Evolutionary conservation across 495 filamentous ascomycete species (phyloP), one percentile per base, ranked within the genome.

Genomic region (Neurospora discreta): DNA sequence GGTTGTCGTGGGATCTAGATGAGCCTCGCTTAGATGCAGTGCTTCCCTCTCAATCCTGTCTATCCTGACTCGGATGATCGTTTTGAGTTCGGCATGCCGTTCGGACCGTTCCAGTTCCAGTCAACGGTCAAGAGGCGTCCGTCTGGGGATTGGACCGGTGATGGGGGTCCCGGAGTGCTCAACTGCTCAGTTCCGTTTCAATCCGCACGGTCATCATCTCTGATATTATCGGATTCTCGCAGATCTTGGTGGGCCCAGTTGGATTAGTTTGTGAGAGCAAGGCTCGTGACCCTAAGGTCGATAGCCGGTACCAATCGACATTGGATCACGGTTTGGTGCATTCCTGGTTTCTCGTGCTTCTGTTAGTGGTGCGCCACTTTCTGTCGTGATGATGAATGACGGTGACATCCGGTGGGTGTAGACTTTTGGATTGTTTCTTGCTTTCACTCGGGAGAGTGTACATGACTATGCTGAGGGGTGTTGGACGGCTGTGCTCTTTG

Each of bases 391-490:
- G 52, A 33, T 4, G 26, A 36, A 8, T 30, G 52, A 33, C 26
- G 9, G 6, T 33, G 3, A 9, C 13, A 18, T 16, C 2, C 13
- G 26, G 0, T 13, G 11, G 16, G 11, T 30, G 52, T 3, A 8
- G 1, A 3, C 0, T 30, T 8, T 3, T 1, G 2, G 2, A 23
- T 15, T 5, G 5, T 1, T 1, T 0, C 6, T 26, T 0, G 1
- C 0, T 4, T 26, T 13, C 3, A 15, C 3, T 15, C 13, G 46
- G 5, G 3, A 16, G 5, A 30, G 5, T 13, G 13, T 0, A 1
- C 5, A 15, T 60, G 0, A 33, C 9, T 30, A 0, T 6, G 13
- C 0, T 60, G 26, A 3, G 18, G 3, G 15, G 1, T 30, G 15
- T 2, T 5, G 1, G 18, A 33, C 1, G 0, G 11, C 13, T 13